Percentiles rank a stretch among this genome's conserved stretches.
Conservation (phyloP, 2,329 filamentous ascomycete genomes). For the Cordyceps farinosa region DNA sequence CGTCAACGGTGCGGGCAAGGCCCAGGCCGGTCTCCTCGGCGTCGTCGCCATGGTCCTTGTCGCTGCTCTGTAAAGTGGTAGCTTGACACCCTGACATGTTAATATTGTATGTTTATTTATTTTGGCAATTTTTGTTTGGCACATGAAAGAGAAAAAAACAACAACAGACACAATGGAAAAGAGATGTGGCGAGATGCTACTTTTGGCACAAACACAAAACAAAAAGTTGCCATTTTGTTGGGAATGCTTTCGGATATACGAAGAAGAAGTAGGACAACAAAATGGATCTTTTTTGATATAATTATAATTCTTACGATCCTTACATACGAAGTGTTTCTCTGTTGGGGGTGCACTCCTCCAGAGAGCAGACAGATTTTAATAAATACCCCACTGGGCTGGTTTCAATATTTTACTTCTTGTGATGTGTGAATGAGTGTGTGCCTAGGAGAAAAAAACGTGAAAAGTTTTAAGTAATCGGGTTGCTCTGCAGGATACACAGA, state of each 20-base stretch:
- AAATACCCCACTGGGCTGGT: conserved; percentile 32
- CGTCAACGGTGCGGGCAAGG: conserved; percentile 37
- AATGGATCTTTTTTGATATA: conserved; percentile 19
- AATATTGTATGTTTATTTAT: conserved; percentile 3
- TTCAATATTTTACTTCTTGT: conserved; percentile 13
- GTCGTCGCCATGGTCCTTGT: conserved; percentile 43
- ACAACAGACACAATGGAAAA: not conserved
- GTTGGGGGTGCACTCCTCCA: not conserved
- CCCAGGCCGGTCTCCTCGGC: conserved; percentile 43
- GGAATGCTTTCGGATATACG: not conserved
- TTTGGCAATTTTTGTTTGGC: conserved; percentile 7
- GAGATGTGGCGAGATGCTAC: not conserved
- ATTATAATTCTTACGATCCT: conserved; percentile 57
- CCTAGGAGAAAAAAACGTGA: not conserved
- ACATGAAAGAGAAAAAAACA: not conserved
- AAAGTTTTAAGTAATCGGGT: not conserved
- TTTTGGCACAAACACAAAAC: conserved; percentile 8
- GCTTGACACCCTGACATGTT: not conserved
- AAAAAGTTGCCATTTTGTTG: not conserved
- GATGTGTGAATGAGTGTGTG: not conserved
- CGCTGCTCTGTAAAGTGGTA: conserved; percentile 42
- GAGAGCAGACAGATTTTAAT: conserved; percentile 13
- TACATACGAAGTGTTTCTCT: conserved; percentile 23
- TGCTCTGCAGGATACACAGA: not conserved
- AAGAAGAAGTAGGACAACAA: conserved; percentile 7